Evolutionary conservation across 768 basidiomycete genomes (phyloP).

Genomic region (Pleurotus salmoneostramineus): DNA sequence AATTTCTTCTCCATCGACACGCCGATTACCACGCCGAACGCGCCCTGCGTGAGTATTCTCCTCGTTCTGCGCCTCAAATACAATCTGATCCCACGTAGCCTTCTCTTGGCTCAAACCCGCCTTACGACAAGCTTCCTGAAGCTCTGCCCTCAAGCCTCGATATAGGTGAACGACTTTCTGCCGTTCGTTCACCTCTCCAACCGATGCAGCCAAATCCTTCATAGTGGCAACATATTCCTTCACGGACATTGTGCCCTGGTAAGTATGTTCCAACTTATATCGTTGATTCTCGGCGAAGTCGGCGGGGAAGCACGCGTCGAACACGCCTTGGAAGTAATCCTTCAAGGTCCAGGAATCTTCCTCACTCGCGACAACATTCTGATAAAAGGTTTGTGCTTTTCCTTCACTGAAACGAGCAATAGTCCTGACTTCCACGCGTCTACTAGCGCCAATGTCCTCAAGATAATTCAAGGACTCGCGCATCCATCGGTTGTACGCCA

Average conservation of each 20-base stretch:
- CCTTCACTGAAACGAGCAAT: conserved; percentile 10
- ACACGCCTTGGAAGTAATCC: conserved; percentile 24
- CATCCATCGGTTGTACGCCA: neutral
- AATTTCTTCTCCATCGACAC: conserved; percentile 24
- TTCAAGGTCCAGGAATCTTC: conserved; percentile 16
- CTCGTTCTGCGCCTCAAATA: conserved; percentile 12
- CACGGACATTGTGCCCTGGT: conserved; percentile 21
- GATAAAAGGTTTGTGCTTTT: conserved; percentile 24
- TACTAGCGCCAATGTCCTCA: neutral
- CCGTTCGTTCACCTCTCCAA: conserved; percentile 19
- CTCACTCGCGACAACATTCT: conserved; percentile 13
- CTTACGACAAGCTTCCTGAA: conserved; percentile 24
- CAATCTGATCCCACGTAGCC: conserved; percentile 20
- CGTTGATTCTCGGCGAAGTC: conserved; percentile 14
- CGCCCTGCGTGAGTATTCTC: conserved; percentile 27
- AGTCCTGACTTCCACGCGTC: neutral
- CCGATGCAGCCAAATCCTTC: conserved; percentile 20
- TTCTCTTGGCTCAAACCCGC: conserved; percentile 21
- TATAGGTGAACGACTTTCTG: conserved; percentile 30
- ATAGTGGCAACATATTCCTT: conserved; percentile 25
- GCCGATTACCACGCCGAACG: conserved; percentile 18
- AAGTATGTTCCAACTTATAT: conserved; percentile 12
- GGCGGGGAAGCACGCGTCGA: conserved; percentile 28
- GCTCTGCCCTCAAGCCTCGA: conserved; percentile 19
- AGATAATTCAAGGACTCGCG: neutral